phyloP scores from a whole-genome alignment of 2,329 filamentous ascomycete genomes.

The Epichloe brachyelytri region DNA sequence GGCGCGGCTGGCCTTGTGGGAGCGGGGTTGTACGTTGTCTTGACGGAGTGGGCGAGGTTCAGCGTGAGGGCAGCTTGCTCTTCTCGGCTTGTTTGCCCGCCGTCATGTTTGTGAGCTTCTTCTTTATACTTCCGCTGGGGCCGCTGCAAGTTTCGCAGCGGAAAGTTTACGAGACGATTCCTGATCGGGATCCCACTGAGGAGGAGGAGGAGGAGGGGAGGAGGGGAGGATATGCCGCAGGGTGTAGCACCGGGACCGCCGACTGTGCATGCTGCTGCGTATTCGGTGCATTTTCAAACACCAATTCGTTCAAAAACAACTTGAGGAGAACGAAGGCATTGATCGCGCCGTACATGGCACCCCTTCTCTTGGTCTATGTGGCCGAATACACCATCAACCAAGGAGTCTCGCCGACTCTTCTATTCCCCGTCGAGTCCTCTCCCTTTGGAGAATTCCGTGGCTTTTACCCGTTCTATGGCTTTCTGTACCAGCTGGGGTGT shows the following conservation, averaged over 20 bases:
- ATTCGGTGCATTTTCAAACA: slow-evolving; percentile 17
- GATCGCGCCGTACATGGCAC: slow-evolving; percentile 76
- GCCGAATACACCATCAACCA: slow-evolving; percentile 98
- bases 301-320: slow-evolving; percentile 30
- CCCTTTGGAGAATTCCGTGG: slow-evolving; percentile 73
- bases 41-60: slow-evolving; percentile 69
- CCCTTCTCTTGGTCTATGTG: slow-evolving; percentile 81
- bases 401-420: slow-evolving; percentile 75
- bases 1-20: slow-evolving; percentile 80
- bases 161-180: slow-evolving; percentile 42
- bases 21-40: slow-evolving; percentile 73
- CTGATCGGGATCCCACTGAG: slow-evolving; percentile 26
- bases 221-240: slow-evolving; percentile 12
- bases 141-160: slow-evolving; percentile 39
- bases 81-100: slow-evolving; percentile 66
- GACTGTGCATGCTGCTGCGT: slow-evolving; percentile 27
- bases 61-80: slow-evolving; percentile 62
- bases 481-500: slow-evolving; percentile 90
- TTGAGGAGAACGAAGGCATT: slow-evolving; percentile 55
- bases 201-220: slow-evolving; percentile 20
- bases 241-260: slow-evolving; percentile 24
- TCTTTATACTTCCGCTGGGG: slow-evolving; percentile 59
- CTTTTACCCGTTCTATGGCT: slow-evolving; percentile 91
- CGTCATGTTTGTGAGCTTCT: slow-evolving; percentile 80
- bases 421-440: slow-evolving; percentile 65